phyloP scores from a whole-genome alignment of 192 early-diverging fungal species.

The Coemansia sp. region DNA sequence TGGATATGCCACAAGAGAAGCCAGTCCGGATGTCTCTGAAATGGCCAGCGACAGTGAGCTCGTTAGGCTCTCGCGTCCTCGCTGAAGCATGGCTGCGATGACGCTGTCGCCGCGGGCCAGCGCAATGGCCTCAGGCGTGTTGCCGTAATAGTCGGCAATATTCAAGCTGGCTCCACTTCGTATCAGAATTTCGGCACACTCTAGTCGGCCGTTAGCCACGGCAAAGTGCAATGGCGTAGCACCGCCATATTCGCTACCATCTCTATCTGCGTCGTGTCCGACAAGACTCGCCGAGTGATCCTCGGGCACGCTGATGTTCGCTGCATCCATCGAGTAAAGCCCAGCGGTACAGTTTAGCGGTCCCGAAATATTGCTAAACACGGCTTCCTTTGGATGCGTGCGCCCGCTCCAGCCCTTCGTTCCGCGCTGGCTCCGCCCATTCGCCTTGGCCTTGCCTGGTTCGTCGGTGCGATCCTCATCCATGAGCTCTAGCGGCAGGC shows the following conservation, averaged over 20 bases:
- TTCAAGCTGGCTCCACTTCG: constrained; percentile 60
- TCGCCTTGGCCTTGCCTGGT: not conserved
- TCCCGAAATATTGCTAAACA: constrained; percentile 25
- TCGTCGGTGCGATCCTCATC: constrained; percentile 4
- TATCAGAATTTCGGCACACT: constrained; percentile 63
- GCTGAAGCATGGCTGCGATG: not conserved
- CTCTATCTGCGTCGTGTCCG: not conserved
- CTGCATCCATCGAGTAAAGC: constrained; percentile 31
- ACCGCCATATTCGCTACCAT: constrained; percentile 37
- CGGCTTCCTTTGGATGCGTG: not conserved
- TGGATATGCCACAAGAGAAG: constrained; percentile 3
- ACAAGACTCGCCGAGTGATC: not conserved
- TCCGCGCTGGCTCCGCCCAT: constrained; percentile 16
- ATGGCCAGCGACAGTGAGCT: not conserved
- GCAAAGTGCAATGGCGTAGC: constrained; percentile 85
- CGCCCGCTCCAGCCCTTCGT: constrained; percentile 24
- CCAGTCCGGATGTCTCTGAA: not conserved
- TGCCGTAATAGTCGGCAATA: constrained; percentile 57
- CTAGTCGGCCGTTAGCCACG: constrained; percentile 68
- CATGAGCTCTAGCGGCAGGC: not conserved
- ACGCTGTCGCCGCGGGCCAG: constrained; percentile 22
- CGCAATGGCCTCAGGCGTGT: constrained; percentile 41
- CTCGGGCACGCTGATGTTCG: not conserved
- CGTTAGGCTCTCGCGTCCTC: constrained; percentile 2
- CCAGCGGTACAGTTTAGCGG: constrained; percentile 32